Percentiles rank a stretch among this genome's conserved stretches.
Evolutionary conservation across 176 grass and related monocot species (phyloP).

Genomic region (Raddia distichophylla): DNA sequence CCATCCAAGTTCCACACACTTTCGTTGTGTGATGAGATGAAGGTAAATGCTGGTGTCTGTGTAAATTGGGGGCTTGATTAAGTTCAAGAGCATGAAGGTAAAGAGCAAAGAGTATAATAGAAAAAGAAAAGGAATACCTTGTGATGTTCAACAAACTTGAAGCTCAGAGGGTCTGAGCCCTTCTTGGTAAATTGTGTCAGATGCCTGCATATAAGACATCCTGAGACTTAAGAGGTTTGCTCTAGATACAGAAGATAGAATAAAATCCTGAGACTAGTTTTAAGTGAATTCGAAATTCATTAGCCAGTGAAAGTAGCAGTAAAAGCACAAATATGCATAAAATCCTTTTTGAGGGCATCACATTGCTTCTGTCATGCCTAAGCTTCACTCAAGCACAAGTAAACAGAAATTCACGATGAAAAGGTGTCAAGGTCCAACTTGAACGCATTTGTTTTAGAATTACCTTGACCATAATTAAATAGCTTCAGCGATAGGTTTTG

Average conservation of each 20-base stretch:
- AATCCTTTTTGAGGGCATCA: neutral
- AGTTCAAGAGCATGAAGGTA: neutral
- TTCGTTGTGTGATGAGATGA: conserved; percentile 70
- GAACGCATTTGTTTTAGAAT: neutral
- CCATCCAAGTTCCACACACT: conserved; percentile 92
- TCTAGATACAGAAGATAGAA: neutral
- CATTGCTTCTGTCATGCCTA: neutral
- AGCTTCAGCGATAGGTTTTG: neutral
- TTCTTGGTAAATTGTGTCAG: conserved; percentile 83
- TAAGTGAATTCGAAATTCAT: neutral
- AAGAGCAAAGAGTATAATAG: neutral
- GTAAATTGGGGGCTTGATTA: conserved; percentile 12
- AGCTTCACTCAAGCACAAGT: neutral
- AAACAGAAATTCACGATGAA: neutral
- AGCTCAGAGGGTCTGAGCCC: conserved; percentile 73
- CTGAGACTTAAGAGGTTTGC: conserved; percentile 3
- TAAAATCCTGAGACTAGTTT: neutral
- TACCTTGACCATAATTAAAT: neutral
- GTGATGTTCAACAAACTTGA: conserved; percentile 89
- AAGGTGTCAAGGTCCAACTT: conserved; percentile 8
- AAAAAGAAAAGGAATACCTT: conserved; percentile 52
- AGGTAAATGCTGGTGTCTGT: conserved; percentile 83
- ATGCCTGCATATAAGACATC: conserved; percentile 62
- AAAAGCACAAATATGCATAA: neutral
- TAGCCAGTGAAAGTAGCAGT: neutral